Evolutionary conservation across 2,329 filamentous ascomycete species (phyloP).

Genomic region (Trichophyton mentagrophytes): DNA sequence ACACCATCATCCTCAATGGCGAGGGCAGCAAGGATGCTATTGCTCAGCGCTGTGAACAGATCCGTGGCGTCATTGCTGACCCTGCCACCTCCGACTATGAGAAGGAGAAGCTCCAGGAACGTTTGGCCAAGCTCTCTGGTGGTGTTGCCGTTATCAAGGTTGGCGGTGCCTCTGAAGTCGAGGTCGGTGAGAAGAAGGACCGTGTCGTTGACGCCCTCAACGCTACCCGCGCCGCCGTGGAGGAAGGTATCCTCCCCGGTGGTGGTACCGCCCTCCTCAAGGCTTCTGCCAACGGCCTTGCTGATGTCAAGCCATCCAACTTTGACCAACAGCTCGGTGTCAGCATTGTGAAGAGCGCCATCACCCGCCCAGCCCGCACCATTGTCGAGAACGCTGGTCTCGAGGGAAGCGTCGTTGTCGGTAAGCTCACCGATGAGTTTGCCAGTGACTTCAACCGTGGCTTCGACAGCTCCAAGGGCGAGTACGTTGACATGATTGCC

Average conservation of each 20-base stretch:
- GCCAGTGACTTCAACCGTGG: conserved; percentile 93
- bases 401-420: conserved; percentile 90
- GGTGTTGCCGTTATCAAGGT: conserved; percentile 99
- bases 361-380: conserved; percentile 83
- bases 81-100: conserved; percentile 95
- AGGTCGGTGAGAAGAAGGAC: conserved; percentile 99
- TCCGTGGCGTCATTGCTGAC: conserved; percentile 90
- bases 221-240: conserved; percentile 92
- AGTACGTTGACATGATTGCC: conserved; percentile 97
- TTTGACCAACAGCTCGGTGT: conserved; percentile 99
- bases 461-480: conserved; percentile 89
- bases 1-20: conserved; percentile 96
- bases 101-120: conserved; percentile 99
- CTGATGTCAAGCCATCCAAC: conserved; percentile 74
- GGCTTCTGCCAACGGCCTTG: conserved; percentile 80
- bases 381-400: conserved; percentile 97
- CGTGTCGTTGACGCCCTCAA: conserved; percentile 97
- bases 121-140: conserved; percentile 95
- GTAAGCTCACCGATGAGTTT: conserved; percentile 94
- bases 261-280: conserved; percentile 97
- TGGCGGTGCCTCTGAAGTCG: conserved; percentile 90
- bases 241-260: conserved; percentile 97
- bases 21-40: conserved; percentile 91
- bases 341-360: conserved; percentile 93
- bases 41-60: conserved; percentile 94